phyloP scores from a whole-genome alignment of 192 early-diverging fungal species.

The Cetraspora pellucida region DNA sequence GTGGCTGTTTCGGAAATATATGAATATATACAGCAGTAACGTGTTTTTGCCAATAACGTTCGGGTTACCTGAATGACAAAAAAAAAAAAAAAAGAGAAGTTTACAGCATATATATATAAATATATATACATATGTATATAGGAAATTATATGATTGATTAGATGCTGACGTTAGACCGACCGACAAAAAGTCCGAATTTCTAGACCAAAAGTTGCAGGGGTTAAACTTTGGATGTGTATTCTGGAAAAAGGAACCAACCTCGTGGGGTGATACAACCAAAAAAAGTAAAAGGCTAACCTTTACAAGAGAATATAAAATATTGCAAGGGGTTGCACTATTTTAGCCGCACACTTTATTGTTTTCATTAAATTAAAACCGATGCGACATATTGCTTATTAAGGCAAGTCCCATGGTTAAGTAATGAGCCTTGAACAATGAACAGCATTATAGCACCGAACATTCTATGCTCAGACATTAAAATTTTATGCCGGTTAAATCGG shows the following conservation, averaged over 20 bases:
- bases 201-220: not conserved
- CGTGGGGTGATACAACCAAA: slow-evolving; percentile 3
- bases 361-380: no score
- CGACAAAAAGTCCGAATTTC: not conserved
- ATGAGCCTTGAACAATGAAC: no score
- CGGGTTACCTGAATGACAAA: not conserved
- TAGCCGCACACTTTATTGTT: no score
- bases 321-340: no score
- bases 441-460: no score
- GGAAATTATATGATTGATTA: slow-evolving; percentile 3
- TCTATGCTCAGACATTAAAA: no score
- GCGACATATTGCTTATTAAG: no score
- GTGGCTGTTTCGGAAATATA: not conserved
- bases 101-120: not conserved
- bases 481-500: no score
- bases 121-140: no score
- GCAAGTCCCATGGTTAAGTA: no score
- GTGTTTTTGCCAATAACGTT: not conserved
- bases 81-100: not conserved
- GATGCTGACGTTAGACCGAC: not conserved
- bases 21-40: not conserved
- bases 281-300: not conserved
- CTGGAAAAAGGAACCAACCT: not conserved
- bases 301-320: no score
- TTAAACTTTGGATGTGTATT: not conserved